Percentiles rank a stretch among this genome's conserved stretches.
These are phyloP conservation scores for Pseudonitzschia pungens DNA, from an alignment of 108 stramenopile genomes.

Conservation along the genomic window DNA sequence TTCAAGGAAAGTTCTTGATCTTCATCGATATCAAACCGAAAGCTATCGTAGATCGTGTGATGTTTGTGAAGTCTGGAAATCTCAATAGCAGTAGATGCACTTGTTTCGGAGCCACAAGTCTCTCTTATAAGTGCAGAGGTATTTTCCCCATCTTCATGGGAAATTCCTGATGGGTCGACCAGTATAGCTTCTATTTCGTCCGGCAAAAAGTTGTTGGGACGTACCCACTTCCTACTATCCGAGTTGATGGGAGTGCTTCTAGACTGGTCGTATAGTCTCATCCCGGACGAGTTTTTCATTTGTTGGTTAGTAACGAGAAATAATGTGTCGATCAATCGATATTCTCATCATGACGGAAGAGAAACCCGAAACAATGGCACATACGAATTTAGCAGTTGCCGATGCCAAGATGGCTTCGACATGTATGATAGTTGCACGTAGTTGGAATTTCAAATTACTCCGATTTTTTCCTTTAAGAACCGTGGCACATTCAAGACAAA, in stretches of 20 bases:
- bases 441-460: constrained; percentile 11
- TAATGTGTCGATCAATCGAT: no score
- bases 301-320: no score
- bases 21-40: constrained; percentile 20
- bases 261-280: constrained; percentile 18
- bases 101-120: constrained; percentile 2
- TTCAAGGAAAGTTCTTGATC: constrained; percentile 13
- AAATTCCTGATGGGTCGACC: not conserved
- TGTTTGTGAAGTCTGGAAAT: not conserved
- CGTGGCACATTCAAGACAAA: not conserved
- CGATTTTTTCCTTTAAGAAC: not conserved
- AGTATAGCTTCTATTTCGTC: not conserved
- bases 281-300: not conserved
- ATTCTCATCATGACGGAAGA: no score
- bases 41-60: constrained; percentile 1
- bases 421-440: not conserved
- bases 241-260: constrained; percentile 4
- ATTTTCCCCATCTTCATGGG: not conserved
- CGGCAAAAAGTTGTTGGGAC: constrained; percentile 10
- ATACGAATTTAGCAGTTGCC: no score
- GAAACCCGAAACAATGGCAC: no score
- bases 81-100: not conserved
- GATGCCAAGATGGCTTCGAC: not conserved
- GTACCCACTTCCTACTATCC: constrained; percentile 17
- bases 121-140: no score